A percentile compares a stretch with the other conserved stretches of the same genome.
Evolutionary conservation across 805 yeast species (phyloP).

Genomic region (Wilhelminamyces savonicus): DNA sequence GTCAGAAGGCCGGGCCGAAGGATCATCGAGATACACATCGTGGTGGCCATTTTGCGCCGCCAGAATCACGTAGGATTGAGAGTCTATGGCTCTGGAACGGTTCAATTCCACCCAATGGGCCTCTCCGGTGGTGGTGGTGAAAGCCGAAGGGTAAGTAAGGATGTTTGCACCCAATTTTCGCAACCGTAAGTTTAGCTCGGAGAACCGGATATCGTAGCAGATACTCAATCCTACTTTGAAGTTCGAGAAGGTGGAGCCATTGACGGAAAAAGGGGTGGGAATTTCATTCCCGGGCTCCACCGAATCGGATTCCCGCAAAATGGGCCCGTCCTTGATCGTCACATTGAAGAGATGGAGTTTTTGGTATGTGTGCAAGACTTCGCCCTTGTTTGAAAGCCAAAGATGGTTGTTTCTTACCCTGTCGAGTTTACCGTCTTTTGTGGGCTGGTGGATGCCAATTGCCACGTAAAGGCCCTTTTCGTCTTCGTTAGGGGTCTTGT

Average conservation of each 20-base stretch:
- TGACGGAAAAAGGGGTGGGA: slow-evolving; percentile 16
- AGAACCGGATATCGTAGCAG: slow-evolving; percentile 85
- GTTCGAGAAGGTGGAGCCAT: background rate
- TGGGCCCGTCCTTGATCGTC: slow-evolving; percentile 74
- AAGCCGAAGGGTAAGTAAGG: slow-evolving; percentile 83
- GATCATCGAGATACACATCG: slow-evolving; percentile 39
- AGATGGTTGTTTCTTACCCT: slow-evolving; percentile 63
- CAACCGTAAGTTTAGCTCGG: slow-evolving; percentile 61
- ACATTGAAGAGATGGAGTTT: slow-evolving; percentile 90
- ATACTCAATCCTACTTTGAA: slow-evolving; percentile 60
- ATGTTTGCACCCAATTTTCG: slow-evolving; percentile 58
- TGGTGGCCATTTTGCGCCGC: slow-evolving; percentile 87
- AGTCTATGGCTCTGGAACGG: slow-evolving; percentile 78
- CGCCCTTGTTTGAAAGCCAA: slow-evolving; percentile 64
- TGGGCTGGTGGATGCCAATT: slow-evolving; percentile 87
- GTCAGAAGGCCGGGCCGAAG: too few relatives aligned
- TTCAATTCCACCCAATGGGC: slow-evolving; percentile 87
- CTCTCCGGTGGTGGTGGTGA: slow-evolving; percentile 85
- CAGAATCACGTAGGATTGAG: slow-evolving; percentile 76
- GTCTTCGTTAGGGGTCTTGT: slow-evolving; percentile 21
- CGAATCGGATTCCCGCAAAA: slow-evolving; percentile 66
- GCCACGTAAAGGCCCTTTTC: slow-evolving; percentile 56
- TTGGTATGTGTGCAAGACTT: slow-evolving; percentile 63
- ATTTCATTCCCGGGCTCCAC: slow-evolving; percentile 72
- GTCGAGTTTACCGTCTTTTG: slow-evolving; percentile 14